A percentile compares a stretch with the other conserved stretches of the same genome.
phyloP scores from a whole-genome alignment of 306 rosid species.

The Prunus armeniaca region DNA sequence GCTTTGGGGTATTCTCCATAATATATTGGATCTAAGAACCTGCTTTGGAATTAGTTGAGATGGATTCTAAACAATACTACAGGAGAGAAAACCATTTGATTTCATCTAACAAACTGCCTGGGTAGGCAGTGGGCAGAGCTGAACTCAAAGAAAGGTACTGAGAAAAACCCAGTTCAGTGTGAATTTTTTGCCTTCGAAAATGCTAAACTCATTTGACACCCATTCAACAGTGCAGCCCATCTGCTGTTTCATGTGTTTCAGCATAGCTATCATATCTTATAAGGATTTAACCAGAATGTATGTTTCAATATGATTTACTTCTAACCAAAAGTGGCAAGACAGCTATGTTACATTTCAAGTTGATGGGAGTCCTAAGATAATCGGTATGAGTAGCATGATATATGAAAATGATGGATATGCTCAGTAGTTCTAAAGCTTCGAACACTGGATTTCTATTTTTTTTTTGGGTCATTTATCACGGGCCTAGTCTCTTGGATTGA shows the following conservation, averaged over 20 bases:
- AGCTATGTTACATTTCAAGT: background rate
- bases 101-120: slow-evolving; percentile 4
- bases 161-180: background rate
- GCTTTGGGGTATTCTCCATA: slow-evolving; percentile 77
- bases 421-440: background rate
- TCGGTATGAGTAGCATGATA: background rate
- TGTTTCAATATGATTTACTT: background rate
- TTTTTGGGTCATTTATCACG: background rate
- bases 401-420: background rate
- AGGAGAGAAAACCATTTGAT: background rate
- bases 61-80: slow-evolving; percentile 1
- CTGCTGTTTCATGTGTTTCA: background rate
- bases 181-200: background rate
- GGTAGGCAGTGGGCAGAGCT: background rate
- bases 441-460: background rate
- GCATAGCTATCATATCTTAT: background rate
- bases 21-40: slow-evolving; percentile 78
- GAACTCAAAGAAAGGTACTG: background rate
- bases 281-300: background rate
- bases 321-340: background rate
- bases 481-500: background rate
- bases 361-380: background rate
- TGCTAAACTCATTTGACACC: slow-evolving; percentile 1
- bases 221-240: background rate
- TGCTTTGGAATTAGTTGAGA: slow-evolving; percentile 21